Base-by-base conservation (phyloP, 2,329 filamentous ascomycete species). In the Bipolaris zeicola region DNA sequence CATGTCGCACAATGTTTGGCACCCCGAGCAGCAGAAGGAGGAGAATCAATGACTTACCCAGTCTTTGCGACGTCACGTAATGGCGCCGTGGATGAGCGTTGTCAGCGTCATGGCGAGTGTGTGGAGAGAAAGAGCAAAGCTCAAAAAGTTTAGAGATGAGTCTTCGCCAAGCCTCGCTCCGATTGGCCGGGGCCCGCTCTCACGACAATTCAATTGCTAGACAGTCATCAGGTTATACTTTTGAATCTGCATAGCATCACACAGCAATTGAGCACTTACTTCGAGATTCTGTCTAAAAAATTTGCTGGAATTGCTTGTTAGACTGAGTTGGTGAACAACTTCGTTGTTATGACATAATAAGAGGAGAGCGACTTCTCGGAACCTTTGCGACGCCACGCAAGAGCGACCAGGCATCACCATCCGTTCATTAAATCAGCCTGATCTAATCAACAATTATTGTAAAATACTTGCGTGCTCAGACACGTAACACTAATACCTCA, bases 61-160 rank as follows among this genome's bases (percentile, higher is more conserved):
- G 53, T 49, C 39, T 31, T 46, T 48, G 43, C 52, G 47, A 44
- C 51, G 28, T 62, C 50, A 59, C 41, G 59, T 62, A 48, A 59
- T 52, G 41, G 56, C 52, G 52, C 55, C 53, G 52, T 50, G 41
- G 18, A 44, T 49, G 46, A 50, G 47, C 33, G 47, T 51, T 45
- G 50, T 54, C 50, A 57, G 46, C 53, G 51, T 56, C 59, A 62
- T 62, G 50, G 51, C 38, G 56, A 24, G 43, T 33, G 52, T 55
- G 54, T 11, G 51, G 47, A 26, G 47, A 45, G 51, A 38, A 37
- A 48, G 37, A 33, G 42, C 36, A 43, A 43, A 58, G 46, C 41
- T 41, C 48, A 31, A 53, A 57, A 60, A 52, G 18, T 57, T 57
- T 44, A 6, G 46, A 42, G 0, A 42, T 52, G 56, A 50, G 42